Evolutionary conservation across 23 red algal species (phyloP), one percentile per base, ranked within the genome.

Genomic region (Gracilaria domingensis): DNA sequence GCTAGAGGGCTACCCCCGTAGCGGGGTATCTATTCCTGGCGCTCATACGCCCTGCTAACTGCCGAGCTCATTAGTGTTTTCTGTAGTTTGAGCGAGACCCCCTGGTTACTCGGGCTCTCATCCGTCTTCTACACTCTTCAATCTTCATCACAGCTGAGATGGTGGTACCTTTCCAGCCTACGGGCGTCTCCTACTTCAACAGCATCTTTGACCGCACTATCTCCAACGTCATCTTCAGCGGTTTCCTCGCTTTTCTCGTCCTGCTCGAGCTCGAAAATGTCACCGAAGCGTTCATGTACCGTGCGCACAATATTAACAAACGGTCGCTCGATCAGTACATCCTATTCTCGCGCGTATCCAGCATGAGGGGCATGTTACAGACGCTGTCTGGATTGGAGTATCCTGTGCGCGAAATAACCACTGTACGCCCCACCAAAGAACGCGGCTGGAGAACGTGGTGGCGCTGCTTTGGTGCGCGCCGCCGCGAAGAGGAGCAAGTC

Each of bases 221-320:
- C 33, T 36, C 62, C 62, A 67, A 67, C 24, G 62, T 67, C 12
- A 8, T 67, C 26, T 36, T 67, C 33, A 67, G 62, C 62, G 62
- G 62, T 21, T 29, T 67, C 11, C 33, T 67, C 28, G 62, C 62
- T 25, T 67, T 67, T 32, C 24, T 67, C 2, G 62, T 67, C 16
- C 62, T 67, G 16, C 62, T 67, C 62, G 62, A 67, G 62, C 24
- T 67, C n/a, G 62, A 67, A 21, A 67, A 67, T 30, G 62, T 67
- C 28, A 67, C 62, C 62, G 62, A 67, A 8, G 62, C 33, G 62
- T 36, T 67, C 33, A 35, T 67, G 62, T 67, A 67, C 62, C 62
- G 62, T 8, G 28, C 26, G 8, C 33, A 67, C 24, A 33, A 29
- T 25, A 67, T 67, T 25, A 67, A 67, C 62, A 67, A 67, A 17